Evolutionary conservation across 441 rosid species (phyloP).

Genomic region (Bruguiera hainesii): DNA sequence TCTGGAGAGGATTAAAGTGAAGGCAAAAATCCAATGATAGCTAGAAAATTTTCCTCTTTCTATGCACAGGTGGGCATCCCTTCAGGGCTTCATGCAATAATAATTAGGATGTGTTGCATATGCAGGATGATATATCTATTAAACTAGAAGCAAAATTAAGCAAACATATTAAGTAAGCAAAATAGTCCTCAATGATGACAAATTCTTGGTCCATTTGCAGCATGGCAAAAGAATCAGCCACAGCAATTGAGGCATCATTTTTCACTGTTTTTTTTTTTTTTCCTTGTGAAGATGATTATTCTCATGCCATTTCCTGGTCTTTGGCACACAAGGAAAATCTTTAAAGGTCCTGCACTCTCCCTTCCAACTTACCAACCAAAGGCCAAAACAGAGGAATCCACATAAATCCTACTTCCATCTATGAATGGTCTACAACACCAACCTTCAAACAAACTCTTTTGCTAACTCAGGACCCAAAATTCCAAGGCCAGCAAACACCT

Average conservation of each 20-base stretch:
- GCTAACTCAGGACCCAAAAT: too few species aligned
- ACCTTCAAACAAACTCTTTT: too few species aligned
- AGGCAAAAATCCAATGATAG: constrained; percentile 18
- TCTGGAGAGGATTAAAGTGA: constrained; percentile 63
- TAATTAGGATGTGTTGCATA: neutral
- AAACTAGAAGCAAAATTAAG: too few species aligned
- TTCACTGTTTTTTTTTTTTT: neutral
- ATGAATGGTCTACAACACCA: too few species aligned
- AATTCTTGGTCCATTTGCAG: neutral
- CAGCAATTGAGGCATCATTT: neutral
- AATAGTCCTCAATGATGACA: neutral
- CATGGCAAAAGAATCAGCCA: neutral
- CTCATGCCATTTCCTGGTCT: neutral
- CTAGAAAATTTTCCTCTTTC: neutral
- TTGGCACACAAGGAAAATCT: too few species aligned
- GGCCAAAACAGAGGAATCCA: too few species aligned
- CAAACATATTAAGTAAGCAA: neutral
- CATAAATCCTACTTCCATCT: too few species aligned
- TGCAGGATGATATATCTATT: too few species aligned
- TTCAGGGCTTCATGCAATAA: neutral
- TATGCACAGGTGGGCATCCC: neutral
- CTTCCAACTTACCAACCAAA: too few species aligned
- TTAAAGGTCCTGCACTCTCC: too few species aligned
- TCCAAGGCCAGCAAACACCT: too few species aligned
- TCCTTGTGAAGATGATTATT: neutral